A percentile compares a stretch with the other conserved stretches of the same genome.
phyloP scores from a whole-genome alignment of 1,139 yeast species.

The Saccharomyces hybrid region DNA sequence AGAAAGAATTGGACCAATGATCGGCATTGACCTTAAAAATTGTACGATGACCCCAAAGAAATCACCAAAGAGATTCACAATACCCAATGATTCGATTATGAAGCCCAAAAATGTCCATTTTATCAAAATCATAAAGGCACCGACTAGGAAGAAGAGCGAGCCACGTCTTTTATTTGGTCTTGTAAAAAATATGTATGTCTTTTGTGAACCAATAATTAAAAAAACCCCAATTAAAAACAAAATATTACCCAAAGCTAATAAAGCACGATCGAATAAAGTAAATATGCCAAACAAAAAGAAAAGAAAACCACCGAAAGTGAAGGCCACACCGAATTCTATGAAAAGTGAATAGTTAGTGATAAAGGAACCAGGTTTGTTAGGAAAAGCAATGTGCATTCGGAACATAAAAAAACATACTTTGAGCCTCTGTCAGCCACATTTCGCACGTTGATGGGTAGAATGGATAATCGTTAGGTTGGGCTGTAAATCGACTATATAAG shows the following conservation, averaged over 20 bases:
- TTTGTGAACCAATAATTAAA: constrained; percentile 79
- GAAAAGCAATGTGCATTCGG: not conserved
- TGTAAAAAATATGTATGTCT: constrained; percentile 75
- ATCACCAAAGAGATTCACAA: constrained; percentile 83
- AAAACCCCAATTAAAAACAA: constrained; percentile 76
- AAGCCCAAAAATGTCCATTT: constrained; percentile 83
- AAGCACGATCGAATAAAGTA: constrained; percentile 82
- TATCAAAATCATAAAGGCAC: constrained; percentile 65
- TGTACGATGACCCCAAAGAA: constrained; percentile 86
- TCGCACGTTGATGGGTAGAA: not conserved
- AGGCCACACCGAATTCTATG: constrained; percentile 84
- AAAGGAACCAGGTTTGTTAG: constrained; percentile 1
- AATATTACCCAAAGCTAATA: constrained; percentile 80
- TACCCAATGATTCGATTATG: constrained; percentile 76
- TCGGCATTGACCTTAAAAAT: constrained; percentile 78
- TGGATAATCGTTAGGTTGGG: not conserved
- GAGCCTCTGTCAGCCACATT: constrained; percentile 74
- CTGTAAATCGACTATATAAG: not conserved
- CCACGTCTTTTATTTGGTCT: constrained; percentile 86
- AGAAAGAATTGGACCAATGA: constrained; percentile 78
- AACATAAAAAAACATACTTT: constrained; percentile 44
- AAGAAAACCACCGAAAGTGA: constrained; percentile 78
- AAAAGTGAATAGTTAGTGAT: constrained; percentile 16
- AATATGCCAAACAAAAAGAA: constrained; percentile 76
- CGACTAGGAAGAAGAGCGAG: constrained; percentile 65